Evolutionary conservation across 768 basidiomycete species (phyloP).

Genomic region (Hirschioporus abietinus): DNA sequence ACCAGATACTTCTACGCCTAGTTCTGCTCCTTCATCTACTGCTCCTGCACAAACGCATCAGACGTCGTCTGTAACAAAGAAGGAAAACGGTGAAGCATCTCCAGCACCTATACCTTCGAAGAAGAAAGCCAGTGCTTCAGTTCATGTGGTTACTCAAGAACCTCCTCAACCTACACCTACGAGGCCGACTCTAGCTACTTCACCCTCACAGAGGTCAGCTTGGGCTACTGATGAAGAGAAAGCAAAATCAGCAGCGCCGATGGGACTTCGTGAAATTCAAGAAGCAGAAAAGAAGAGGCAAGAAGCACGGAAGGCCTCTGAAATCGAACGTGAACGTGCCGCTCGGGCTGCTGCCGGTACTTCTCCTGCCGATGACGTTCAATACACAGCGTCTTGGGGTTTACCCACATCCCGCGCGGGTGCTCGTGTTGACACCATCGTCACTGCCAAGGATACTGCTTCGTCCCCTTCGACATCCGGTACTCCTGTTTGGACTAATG

Average conservation of each 20-base stretch:
- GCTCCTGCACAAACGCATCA: slow-evolving; percentile 18
- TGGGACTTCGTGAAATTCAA: slow-evolving; percentile 91
- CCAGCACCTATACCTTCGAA: slow-evolving; percentile 14
- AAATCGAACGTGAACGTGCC: slow-evolving; percentile 64
- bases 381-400: slow-evolving; percentile 78
- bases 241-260: slow-evolving; percentile 46
- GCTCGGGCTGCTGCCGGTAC: slow-evolving; percentile 37
- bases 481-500: slow-evolving; percentile 71
- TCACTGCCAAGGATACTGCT: slow-evolving; percentile 21
- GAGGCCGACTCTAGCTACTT: slow-evolving; percentile 15
- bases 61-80: slow-evolving; percentile 15
- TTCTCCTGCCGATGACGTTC: slow-evolving; percentile 45
- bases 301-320: slow-evolving; percentile 69
- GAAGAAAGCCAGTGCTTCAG: slow-evolving; percentile 12
- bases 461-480: slow-evolving; percentile 20
- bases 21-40: slow-evolving; percentile 14
- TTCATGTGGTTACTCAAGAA: slow-evolving; percentile 11
- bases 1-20: neutral
- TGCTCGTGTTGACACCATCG: slow-evolving; percentile 39
- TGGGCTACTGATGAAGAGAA: slow-evolving; percentile 68
- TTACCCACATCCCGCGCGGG: slow-evolving; percentile 80
- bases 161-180: slow-evolving; percentile 21
- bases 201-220: slow-evolving; percentile 42
- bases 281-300: slow-evolving; percentile 82
- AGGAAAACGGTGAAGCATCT: neutral